Conservation (phyloP, 768 basidiomycete genomes). For the Chalciporus pseudorubinellus region DNA sequence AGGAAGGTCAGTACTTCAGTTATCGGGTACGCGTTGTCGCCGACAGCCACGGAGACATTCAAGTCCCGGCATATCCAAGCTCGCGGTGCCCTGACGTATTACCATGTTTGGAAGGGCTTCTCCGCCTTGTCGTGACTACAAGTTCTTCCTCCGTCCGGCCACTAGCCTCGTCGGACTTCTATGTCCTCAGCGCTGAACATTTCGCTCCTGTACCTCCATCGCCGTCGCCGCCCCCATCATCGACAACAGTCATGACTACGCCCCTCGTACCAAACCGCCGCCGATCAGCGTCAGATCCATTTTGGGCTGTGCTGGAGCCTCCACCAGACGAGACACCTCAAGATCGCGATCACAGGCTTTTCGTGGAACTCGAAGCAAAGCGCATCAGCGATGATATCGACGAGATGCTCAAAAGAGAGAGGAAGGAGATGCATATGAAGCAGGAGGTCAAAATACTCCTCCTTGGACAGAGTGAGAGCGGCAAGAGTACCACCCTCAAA, state of each 20-base stretch:
- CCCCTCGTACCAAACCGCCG: conserved; percentile 38
- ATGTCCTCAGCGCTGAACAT: conserved; percentile 17
- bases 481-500: conserved; percentile 85
- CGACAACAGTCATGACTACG: conserved; percentile 18
- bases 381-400: conserved; percentile 76
- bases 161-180: conserved; percentile 10
- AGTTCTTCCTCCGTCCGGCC: conserved; percentile 15
- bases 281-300: conserved; percentile 63
- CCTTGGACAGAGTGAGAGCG: conserved; percentile 87
- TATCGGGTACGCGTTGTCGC: no score
- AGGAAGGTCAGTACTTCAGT: no score
- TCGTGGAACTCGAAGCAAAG: conserved; percentile 68
- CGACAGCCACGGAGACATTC: no score
- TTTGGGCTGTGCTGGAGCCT: conserved; percentile 63
- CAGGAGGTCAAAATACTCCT: conserved; percentile 74
- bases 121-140: conserved; percentile 18
- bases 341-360: conserved; percentile 63
- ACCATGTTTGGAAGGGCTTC: conserved; percentile 30
- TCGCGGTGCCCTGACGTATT: no score
- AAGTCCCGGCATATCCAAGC: no score
- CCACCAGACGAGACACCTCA: conserved; percentile 69
- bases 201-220: conserved; percentile 8
- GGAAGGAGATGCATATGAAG: conserved; percentile 57
- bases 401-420: conserved; percentile 68
- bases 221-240: not conserved